Percentiles rank a stretch among this genome's conserved stretches.
Evolutionary conservation across 2,329 filamentous ascomycete species (phyloP).

Genomic region (Alternaria arbusti): DNA sequence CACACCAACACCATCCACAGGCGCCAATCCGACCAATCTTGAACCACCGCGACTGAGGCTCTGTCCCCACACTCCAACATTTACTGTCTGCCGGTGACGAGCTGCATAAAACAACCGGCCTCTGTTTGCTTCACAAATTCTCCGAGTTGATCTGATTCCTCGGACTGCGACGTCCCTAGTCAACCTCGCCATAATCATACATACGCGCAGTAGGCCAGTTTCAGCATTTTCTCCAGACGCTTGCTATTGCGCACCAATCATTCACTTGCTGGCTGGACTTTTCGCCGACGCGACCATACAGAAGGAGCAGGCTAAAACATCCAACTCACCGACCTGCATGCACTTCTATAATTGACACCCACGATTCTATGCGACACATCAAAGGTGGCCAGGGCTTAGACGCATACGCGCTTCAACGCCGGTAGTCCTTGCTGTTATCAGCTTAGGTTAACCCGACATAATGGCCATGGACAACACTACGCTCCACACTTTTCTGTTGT

Average conservation of each 20-base stretch:
- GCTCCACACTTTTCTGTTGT: conserved; percentile 67
- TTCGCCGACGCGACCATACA: conserved; percentile 30
- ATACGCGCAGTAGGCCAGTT: conserved; percentile 32
- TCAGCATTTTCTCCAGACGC: conserved; percentile 35
- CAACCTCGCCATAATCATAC: conserved; percentile 39
- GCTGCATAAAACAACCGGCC: conserved; percentile 31
- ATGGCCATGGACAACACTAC: conserved; percentile 58
- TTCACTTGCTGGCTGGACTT: conserved; percentile 16
- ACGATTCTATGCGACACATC: conserved; percentile 23
- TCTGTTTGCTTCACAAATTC: conserved; percentile 22
- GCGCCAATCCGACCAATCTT: conserved; percentile 45
- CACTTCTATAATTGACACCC: conserved; percentile 40
- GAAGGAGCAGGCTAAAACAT: conserved; percentile 31
- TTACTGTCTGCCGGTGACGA: conserved; percentile 12
- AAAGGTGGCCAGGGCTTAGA: conserved; percentile 27
- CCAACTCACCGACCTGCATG: conserved; percentile 31
- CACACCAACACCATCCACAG: conserved; percentile 30
- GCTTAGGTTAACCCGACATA: conserved; percentile 33
- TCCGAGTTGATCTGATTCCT: conserved; percentile 23
- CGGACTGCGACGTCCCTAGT: conserved; percentile 30
- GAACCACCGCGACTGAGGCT: conserved; percentile 18
- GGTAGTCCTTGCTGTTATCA: conserved; percentile 36
- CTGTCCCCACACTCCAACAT: conserved; percentile 18
- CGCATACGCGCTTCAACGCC: conserved; percentile 34
- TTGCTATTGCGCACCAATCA: conserved; percentile 29